Base-by-base conservation (phyloP, 2,329 filamentous ascomycete genomes). In the Phialophora verrucosa region DNA sequence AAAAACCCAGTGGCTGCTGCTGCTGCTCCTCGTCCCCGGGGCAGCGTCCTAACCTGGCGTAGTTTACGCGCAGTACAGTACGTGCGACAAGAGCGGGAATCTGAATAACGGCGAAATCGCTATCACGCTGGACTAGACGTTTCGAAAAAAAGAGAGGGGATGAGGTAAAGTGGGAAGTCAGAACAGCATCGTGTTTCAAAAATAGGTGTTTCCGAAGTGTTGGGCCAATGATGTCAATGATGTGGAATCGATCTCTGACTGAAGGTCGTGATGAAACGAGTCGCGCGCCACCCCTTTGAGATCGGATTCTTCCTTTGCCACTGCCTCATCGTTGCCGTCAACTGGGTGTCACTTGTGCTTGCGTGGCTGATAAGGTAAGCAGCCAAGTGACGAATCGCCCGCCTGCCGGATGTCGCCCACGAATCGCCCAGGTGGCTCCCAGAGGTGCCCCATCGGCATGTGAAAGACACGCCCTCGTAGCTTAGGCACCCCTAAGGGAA, bases 151-250 rank as follows among this genome's bases (percentile, higher is more conserved):
- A 35, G 38, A 17, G 20, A 8, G 17, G 7, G 29, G 20, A 59
- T 31, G 10, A 42, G 44, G 35, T 23, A 10, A 44, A 58, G 32
- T 14, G 35, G 31, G 10, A 23, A 31, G 31, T 31, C 31, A 31
- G 31, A 27, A 29, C 25, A 14, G 20, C 17, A 47, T 49, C 11
- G 27, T 54, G 59, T 61, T 61, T 61, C 59, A 61, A 61, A 61
- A 61, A 61, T 61, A 61, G 59, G 11, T n/a, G 20, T n/a, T 35
- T 49, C 17, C 17, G 14, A 8, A 51, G n/a, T 27, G 20, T 53
- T 38, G 49, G 23, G 23, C 59, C 59, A 61, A 53, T 61, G 59
- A 61, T 61, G 59, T 53, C 59, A 54, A 35, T 23, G 42, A 32
- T 49, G 42, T 50, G 55, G 35, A 38, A 17, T 44, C 32, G 57